These are phyloP conservation scores for Boletus subcaerulescens DNA, from an alignment of 768 basidiomycete species.

Conservation along the genomic window DNA sequence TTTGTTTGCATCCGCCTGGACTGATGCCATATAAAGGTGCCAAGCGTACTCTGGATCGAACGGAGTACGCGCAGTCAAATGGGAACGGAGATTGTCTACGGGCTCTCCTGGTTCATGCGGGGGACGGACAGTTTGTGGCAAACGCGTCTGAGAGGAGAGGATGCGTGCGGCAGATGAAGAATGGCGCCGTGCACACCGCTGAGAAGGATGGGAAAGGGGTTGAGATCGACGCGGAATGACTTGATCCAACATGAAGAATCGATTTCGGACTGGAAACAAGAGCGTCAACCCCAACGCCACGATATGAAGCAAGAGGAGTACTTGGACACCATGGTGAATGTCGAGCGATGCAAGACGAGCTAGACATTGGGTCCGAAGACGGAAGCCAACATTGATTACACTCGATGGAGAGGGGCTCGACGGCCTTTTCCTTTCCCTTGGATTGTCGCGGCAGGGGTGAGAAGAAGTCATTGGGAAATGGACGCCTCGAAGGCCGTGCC, in stretches of 20 bases:
- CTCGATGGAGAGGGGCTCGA: conserved; percentile 25
- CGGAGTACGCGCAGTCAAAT: conserved; percentile 15
- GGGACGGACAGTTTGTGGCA: neutral
- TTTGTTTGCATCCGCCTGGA: conserved; percentile 7
- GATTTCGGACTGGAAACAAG: conserved; percentile 30
- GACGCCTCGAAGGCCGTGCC: conserved; percentile 28
- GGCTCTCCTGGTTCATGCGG: conserved; percentile 7
- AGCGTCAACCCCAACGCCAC: conserved; percentile 4
- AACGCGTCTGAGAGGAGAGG: conserved; percentile 13
- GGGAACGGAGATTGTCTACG: conserved; percentile 15
- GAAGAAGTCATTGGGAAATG: conserved; percentile 50
- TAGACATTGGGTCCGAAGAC: conserved; percentile 25
- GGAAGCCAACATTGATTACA: conserved; percentile 26
- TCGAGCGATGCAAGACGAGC: conserved; percentile 46
- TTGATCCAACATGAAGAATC: conserved; percentile 38
- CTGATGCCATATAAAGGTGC: conserved; percentile 33
- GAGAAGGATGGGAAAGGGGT: conserved; percentile 9
- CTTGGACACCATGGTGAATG: conserved; percentile 51
- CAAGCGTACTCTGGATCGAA: conserved; percentile 41
- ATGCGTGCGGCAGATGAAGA: conserved; percentile 17
- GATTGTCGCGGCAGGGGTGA: conserved; percentile 48
- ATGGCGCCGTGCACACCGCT: conserved; percentile 23
- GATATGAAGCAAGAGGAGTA: conserved; percentile 22
- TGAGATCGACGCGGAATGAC: conserved; percentile 27
- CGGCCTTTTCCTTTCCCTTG: conserved; percentile 54